Conservation (phyloP, 2,329 filamentous ascomycete species). For the Helotiales sp. region DNA sequence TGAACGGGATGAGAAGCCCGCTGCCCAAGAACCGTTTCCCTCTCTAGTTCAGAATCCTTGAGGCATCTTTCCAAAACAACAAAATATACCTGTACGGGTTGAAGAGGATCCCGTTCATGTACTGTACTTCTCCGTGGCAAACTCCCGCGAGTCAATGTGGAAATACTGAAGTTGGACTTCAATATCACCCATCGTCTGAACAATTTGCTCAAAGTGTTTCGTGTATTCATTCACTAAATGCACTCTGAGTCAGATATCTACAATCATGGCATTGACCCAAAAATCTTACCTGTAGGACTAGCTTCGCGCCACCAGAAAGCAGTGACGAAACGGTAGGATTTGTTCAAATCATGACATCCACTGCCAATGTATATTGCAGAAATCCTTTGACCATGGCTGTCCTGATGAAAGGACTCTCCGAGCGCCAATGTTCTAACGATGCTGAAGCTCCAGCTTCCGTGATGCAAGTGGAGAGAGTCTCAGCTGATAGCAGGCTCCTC, state of each 20-base stretch:
- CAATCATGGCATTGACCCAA: too few relatives aligned
- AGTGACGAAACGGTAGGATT: slow-evolving; percentile 18
- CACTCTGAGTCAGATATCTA: background rate
- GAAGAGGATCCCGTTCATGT: slow-evolving; percentile 16
- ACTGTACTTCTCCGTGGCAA: slow-evolving; percentile 18
- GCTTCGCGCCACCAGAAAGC: slow-evolving; percentile 19
- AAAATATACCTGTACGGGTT: slow-evolving; percentile 26
- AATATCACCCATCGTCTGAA: slow-evolving; percentile 21
- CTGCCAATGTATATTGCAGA: slow-evolving; percentile 18
- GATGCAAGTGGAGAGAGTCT: slow-evolving; percentile 17
- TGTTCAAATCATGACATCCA: slow-evolving; percentile 22
- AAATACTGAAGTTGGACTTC: slow-evolving; percentile 21
- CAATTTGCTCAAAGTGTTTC: slow-evolving; percentile 24
- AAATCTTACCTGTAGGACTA: slow-evolving; percentile 13
- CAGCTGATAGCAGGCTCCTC: slow-evolving; percentile 10
- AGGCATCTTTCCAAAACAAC: slow-evolving; percentile 22
- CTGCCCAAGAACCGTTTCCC: slow-evolving; percentile 17
- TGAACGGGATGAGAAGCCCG: slow-evolving; percentile 15
- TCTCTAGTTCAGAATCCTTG: slow-evolving; percentile 20
- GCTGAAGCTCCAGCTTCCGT: slow-evolving; percentile 15
- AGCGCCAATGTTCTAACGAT: slow-evolving; percentile 14
- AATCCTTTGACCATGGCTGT: slow-evolving; percentile 19
- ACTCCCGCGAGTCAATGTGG: slow-evolving; percentile 19
- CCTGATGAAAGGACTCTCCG: slow-evolving; percentile 4
- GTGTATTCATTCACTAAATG: slow-evolving; percentile 19